A percentile compares a stretch with the other conserved stretches of the same genome.
These are phyloP conservation scores for Tolypocladium nubicola DNA, from an alignment of 2,329 filamentous ascomycete species.

Conservation along the genomic window DNA sequence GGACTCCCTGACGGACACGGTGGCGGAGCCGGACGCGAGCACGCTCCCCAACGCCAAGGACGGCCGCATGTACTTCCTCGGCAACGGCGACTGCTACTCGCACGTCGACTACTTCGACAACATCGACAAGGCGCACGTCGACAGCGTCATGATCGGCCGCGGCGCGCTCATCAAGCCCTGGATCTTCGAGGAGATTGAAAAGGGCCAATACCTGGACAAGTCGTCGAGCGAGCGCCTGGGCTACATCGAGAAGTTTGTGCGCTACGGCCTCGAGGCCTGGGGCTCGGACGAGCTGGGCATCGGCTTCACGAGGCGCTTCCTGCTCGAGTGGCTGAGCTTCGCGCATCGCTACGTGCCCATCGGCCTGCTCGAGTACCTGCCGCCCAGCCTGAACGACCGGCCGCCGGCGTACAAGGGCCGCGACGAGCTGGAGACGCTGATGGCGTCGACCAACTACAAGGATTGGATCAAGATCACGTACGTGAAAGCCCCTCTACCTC, in stretches of 20 bases:
- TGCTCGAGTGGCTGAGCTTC: conserved; percentile 95
- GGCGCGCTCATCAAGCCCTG: conserved; percentile 96
- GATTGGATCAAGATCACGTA: conserved; percentile 99
- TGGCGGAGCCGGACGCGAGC: conserved; percentile 63
- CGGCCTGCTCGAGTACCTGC: conserved; percentile 78
- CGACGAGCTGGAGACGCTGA: conserved; percentile 86
- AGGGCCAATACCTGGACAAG: conserved; percentile 92
- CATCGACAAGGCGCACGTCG: conserved; percentile 67
- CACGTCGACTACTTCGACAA: conserved; percentile 78
- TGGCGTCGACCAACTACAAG: conserved; percentile 83
- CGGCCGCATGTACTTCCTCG: conserved; percentile 77
- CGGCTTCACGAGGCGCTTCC: conserved; percentile 79
- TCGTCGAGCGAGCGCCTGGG: conserved; percentile 74
- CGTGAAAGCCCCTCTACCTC: conserved; percentile 20
- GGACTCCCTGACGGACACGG: conserved; percentile 61
- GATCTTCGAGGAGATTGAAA: conserved; percentile 93
- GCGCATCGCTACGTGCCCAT: conserved; percentile 84
- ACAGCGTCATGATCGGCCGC: conserved; percentile 94
- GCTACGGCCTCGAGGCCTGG: conserved; percentile 89
- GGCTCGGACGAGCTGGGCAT: conserved; percentile 91
- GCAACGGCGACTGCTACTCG: conserved; percentile 94
- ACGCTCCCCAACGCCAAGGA: conserved; percentile 55
- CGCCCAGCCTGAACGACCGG: conserved; percentile 79
- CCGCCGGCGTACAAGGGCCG: conserved; percentile 75
- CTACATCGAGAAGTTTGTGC: conserved; percentile 81